A percentile compares a stretch with the other conserved stretches of the same genome.
These are phyloP conservation scores for Leucocoprinus leucothites DNA, from an alignment of 768 basidiomycete species.

Conservation along the genomic window DNA sequence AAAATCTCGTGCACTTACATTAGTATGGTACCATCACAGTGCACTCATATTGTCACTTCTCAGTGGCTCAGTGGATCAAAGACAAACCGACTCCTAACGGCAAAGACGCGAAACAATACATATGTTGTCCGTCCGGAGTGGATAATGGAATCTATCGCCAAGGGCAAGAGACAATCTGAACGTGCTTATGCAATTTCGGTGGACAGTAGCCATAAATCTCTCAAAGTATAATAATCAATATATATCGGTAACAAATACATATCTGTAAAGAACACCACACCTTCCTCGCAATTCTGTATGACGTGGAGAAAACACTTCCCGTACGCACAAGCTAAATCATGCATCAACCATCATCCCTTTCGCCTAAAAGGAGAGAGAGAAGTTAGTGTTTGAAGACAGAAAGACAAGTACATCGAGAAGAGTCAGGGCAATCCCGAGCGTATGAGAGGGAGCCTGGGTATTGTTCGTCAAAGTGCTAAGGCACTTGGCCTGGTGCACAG, in stretches of 20 bases:
- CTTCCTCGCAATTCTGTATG: too few relatives aligned
- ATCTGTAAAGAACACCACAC: too few relatives aligned
- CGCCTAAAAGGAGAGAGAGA: too few relatives aligned
- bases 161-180: slow-evolving; percentile 61
- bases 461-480: slow-evolving; percentile 38
- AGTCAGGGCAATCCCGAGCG: slow-evolving; percentile 50
- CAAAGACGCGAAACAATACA: slow-evolving; percentile 42
- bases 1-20: not conserved
- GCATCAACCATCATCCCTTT: too few relatives aligned
- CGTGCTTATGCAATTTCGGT: slow-evolving; percentile 51
- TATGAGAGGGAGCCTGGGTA: slow-evolving; percentile 45
- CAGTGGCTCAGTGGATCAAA: slow-evolving; percentile 69
- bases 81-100: slow-evolving; percentile 58
- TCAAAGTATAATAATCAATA: not conserved
- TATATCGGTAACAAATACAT: too few relatives aligned
- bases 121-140: slow-evolving; percentile 76
- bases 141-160: slow-evolving; percentile 64
- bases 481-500: slow-evolving; percentile 62
- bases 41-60: slow-evolving; percentile 80
- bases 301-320: too few relatives aligned
- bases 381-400: not conserved
- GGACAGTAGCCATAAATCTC: slow-evolving; percentile 28
- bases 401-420: slow-evolving; percentile 14
- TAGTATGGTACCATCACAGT: slow-evolving; percentile 45
- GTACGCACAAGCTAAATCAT: too few relatives aligned